These are phyloP conservation scores for Sarcomyxa edulis DNA, from an alignment of 768 basidiomycete species.

Conservation along the genomic window DNA sequence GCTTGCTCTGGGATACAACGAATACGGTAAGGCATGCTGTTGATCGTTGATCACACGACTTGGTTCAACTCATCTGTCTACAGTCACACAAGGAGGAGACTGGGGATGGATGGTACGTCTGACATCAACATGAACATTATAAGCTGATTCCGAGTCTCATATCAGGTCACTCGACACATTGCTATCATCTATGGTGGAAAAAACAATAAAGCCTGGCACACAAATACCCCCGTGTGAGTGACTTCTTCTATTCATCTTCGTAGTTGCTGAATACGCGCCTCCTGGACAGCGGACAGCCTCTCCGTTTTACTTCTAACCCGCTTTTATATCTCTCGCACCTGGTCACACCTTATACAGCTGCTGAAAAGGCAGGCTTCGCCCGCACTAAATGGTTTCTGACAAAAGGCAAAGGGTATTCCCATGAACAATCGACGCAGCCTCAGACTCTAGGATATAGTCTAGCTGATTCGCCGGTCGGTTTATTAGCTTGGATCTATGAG, in stretches of 20 bases:
- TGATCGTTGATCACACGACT: no score
- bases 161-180: conserved; percentile 28
- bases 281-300: conserved; percentile 13
- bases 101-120: no score
- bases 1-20: conserved; percentile 39
- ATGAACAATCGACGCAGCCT: conserved; percentile 38
- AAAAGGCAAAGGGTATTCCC: conserved; percentile 30
- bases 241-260: neutral
- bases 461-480: conserved; percentile 51
- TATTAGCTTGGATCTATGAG: conserved; percentile 52
- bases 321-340: conserved; percentile 19
- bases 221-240: conserved; percentile 25
- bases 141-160: no score
- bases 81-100: no score
- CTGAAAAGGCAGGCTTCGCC: conserved; percentile 28
- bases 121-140: no score
- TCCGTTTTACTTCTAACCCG: conserved; percentile 17
- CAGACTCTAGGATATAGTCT: conserved; percentile 51
- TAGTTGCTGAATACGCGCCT: no score
- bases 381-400: conserved; percentile 21
- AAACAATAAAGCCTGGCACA: conserved; percentile 41
- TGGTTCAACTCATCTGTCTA: no score
- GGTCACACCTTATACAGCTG: conserved; percentile 20
- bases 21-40: conserved; percentile 30
- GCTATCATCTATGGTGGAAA: conserved; percentile 30